Percentiles rank a stretch among this genome's conserved stretches.
Evolutionary conservation across 2,329 filamentous ascomycete genomes (phyloP).

Genomic region (Ascochyta viciae-villosae): DNA sequence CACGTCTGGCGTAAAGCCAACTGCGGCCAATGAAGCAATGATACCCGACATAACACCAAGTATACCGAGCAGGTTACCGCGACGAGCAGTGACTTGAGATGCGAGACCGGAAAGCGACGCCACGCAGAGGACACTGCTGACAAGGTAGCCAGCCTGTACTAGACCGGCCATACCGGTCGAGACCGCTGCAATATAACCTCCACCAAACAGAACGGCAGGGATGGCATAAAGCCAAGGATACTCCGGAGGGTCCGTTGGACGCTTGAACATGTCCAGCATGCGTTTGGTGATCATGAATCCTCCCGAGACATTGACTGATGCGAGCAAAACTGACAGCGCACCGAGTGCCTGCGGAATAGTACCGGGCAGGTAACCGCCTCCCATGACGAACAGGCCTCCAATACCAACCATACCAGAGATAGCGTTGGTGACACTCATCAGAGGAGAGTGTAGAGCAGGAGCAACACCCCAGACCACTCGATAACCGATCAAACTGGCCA

Average conservation of each 20-base stretch:
- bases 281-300: constrained; percentile 92
- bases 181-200: constrained; percentile 80
- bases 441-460: constrained; percentile 82
- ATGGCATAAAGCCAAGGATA: constrained; percentile 88
- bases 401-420: constrained; percentile 90
- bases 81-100: constrained; percentile 81
- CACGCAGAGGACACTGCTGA: constrained; percentile 85
- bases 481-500: constrained; percentile 87
- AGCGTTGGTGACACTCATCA: constrained; percentile 94
- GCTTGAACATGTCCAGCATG: constrained; percentile 75
- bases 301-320: constrained; percentile 87
- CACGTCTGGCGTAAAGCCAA: constrained; percentile 80
- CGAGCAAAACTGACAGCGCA: constrained; percentile 79
- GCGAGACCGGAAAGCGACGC: constrained; percentile 79
- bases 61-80: constrained; percentile 86
- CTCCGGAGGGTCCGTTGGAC: constrained; percentile 83
- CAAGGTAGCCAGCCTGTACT: constrained; percentile 85
- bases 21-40: constrained; percentile 80
- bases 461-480: constrained; percentile 86
- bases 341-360: constrained; percentile 81
- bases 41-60: constrained; percentile 85
- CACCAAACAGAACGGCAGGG: constrained; percentile 78
- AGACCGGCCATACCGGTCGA: constrained; percentile 83
- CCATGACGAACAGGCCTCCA: constrained; percentile 87
- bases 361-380: constrained; percentile 67